Evolutionary conservation across 169 alveolate species (phyloP).

Genomic region (Plasmodium inui): DNA sequence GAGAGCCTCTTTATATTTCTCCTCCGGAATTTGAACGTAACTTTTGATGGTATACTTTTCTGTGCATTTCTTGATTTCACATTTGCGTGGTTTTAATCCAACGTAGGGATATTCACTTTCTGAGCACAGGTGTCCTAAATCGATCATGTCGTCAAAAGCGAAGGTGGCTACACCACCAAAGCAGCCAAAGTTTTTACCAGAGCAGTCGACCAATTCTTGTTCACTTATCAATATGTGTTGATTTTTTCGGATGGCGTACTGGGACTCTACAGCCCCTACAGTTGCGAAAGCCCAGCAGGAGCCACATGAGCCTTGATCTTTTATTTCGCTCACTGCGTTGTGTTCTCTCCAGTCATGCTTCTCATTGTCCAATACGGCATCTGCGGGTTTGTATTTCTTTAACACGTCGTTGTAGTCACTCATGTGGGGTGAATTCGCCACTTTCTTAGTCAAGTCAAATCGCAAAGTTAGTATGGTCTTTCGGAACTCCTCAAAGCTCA

Average conservation of each 20-base stretch:
- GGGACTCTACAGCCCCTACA: slow-evolving; percentile 84
- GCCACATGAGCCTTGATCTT: slow-evolving; percentile 88
- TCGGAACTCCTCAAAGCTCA: slow-evolving; percentile 75
- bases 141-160: slow-evolving; percentile 86
- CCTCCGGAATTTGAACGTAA: slow-evolving; percentile 13
- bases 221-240: slow-evolving; percentile 81
- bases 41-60: slow-evolving; percentile 37
- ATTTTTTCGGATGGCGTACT: slow-evolving; percentile 71
- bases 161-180: slow-evolving; percentile 88
- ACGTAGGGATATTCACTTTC: slow-evolving; percentile 84
- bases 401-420: slow-evolving; percentile 3
- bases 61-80: slow-evolving; percentile 56
- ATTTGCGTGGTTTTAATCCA: slow-evolving; percentile 47
- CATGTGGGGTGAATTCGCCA: background rate
- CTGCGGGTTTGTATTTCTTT: slow-evolving; percentile 1
- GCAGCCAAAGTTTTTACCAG: slow-evolving; percentile 82
- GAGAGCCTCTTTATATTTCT: slow-evolving; percentile 77
- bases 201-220: slow-evolving; percentile 92
- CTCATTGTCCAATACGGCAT: slow-evolving; percentile 3
- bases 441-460: background rate
- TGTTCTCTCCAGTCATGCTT: slow-evolving; percentile 80
- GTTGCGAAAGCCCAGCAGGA: slow-evolving; percentile 91
- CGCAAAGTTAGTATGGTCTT: slow-evolving; percentile 16
- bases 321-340: slow-evolving; percentile 82
- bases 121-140: slow-evolving; percentile 79